Evolutionary conservation across 441 rosid genomes (phyloP).

Genomic region (Adansonia grandidieri): DNA sequence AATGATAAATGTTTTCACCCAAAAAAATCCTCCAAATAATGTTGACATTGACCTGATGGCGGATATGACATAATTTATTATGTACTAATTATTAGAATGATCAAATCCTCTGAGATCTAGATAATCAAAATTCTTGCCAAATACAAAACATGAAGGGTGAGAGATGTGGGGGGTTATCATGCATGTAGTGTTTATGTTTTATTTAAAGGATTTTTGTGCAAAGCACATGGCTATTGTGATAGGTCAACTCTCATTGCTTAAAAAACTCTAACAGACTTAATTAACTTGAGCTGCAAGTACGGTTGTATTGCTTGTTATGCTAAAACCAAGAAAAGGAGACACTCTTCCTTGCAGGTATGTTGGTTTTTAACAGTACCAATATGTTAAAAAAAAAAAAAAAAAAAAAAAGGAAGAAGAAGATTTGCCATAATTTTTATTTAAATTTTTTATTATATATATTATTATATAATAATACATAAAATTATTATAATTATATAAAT

Average conservation of each 20-base stretch:
- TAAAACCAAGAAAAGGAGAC: neutral
- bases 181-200: slow-evolving; percentile 21
- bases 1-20: neutral
- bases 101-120: slow-evolving; percentile 19
- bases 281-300: slow-evolving; percentile 15
- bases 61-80: neutral
- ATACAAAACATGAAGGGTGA: slow-evolving; percentile 26
- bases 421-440: too few species aligned
- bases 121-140: slow-evolving; percentile 31
- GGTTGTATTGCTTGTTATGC: slow-evolving; percentile 7
- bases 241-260: slow-evolving; percentile 35
- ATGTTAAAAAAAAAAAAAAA: too few species aligned
- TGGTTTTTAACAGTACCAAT: slow-evolving; percentile 19
- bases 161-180: slow-evolving; percentile 32
- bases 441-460: too few species aligned
- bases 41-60: slow-evolving; percentile 10
- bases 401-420: neutral
- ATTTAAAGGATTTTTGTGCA: slow-evolving; percentile 32
- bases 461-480: too few species aligned
- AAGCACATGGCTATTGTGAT: slow-evolving; percentile 44
- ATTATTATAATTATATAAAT: too few species aligned
- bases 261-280: neutral
- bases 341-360: slow-evolving; percentile 16
- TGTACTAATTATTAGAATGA: slow-evolving; percentile 16
- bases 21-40: neutral